Percentiles rank a stretch among this genome's conserved stretches.
These are phyloP conservation scores for Plectranthus barbatus DNA, from an alignment of 257 asterid species.

Conservation along the genomic window DNA sequence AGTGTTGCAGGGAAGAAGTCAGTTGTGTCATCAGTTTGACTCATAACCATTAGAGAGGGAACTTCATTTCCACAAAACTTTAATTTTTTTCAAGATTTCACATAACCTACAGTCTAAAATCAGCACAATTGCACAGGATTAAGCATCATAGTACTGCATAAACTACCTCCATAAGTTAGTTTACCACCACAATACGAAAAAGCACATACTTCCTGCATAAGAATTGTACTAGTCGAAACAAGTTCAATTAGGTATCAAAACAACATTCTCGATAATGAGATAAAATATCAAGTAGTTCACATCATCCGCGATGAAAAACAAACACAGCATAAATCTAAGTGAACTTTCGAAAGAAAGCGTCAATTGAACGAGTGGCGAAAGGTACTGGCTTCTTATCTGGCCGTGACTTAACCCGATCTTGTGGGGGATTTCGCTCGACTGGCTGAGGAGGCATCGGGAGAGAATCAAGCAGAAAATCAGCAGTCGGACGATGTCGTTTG, in stretches of 20 bases:
- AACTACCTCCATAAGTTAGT: background rate
- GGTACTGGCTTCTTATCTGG: slow-evolving; percentile 38
- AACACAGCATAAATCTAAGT: slow-evolving; percentile 12
- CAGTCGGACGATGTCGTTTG: slow-evolving; percentile 72
- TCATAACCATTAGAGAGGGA: too few species aligned
- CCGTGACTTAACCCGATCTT: slow-evolving; percentile 26
- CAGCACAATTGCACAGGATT: background rate
- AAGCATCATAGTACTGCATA: background rate
- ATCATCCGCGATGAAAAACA: background rate
- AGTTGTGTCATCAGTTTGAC: background rate
- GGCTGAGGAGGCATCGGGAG: slow-evolving; percentile 56
- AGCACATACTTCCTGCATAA: background rate
- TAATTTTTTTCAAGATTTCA: background rate
- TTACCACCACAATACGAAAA: background rate
- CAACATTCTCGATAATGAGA: background rate
- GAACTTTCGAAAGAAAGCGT: slow-evolving; percentile 59
- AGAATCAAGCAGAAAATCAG: slow-evolving; percentile 77
- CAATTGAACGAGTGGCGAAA: slow-evolving; percentile 56
- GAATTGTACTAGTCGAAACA: background rate
- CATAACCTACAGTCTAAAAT: background rate
- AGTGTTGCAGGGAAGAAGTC: background rate
- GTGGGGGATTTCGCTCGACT: slow-evolving; percentile 21
- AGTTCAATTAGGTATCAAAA: background rate
- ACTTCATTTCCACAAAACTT: background rate
- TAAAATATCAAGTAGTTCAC: background rate